Conservation (phyloP, 1,284 basidiomycete species). For the Psilocybe mexicana region DNA sequence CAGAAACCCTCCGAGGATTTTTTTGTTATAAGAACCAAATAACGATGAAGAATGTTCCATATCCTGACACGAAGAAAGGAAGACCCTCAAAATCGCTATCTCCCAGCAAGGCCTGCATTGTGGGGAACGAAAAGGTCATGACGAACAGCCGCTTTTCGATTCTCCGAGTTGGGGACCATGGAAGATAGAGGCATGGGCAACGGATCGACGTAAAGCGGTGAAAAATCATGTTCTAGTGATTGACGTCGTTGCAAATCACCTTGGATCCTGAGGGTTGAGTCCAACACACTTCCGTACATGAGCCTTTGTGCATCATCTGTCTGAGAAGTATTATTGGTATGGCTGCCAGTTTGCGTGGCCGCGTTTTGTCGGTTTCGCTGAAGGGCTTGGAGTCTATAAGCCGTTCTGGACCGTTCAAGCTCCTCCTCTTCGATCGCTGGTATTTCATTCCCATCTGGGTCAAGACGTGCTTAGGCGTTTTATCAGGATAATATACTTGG, state of each 20-base stretch:
- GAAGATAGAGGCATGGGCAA: conserved; percentile 52
- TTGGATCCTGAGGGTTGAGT: conserved; percentile 23
- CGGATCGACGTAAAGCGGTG: conserved; percentile 39
- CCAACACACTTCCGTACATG: conserved; percentile 24
- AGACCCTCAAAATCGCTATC: conserved; percentile 21
- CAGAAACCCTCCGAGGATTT: too few relatives aligned
- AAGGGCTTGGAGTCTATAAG: conserved; percentile 35
- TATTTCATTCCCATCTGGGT: conserved; percentile 59
- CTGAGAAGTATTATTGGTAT: not conserved
- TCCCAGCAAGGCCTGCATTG: conserved; percentile 33
- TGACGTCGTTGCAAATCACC: not conserved
- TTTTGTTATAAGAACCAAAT: not conserved
- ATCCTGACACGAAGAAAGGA: not conserved
- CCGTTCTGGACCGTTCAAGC: conserved; percentile 40
- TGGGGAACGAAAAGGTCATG: conserved; percentile 27
- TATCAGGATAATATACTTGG: not conserved
- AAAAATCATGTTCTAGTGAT: conserved; percentile 7
- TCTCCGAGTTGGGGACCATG: conserved; percentile 37
- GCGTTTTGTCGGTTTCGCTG: conserved; percentile 17
- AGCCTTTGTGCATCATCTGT: conserved; percentile 4
- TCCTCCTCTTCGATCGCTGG: conserved; percentile 51
- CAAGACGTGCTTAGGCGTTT: conserved; percentile 45
- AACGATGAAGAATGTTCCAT: not conserved
- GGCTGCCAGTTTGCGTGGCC: not conserved
- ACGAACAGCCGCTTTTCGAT: conserved; percentile 15